Base-by-base conservation (phyloP, 768 basidiomycete species). In the Pilatotrama ljubarskyi region DNA sequence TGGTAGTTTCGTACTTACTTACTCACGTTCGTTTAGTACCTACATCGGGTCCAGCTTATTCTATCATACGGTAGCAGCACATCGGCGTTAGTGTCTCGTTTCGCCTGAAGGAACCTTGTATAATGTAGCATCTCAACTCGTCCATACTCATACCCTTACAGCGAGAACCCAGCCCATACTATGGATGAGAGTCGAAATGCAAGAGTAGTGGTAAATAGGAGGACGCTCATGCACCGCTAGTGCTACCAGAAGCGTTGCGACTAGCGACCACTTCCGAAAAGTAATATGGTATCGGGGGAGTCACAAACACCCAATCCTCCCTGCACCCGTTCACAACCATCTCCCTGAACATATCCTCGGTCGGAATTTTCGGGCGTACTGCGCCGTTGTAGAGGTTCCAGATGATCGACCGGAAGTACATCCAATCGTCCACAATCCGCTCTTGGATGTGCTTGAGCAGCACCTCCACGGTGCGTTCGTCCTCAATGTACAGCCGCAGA, bases 401-500 rank as follows among this genome's bases (percentile, higher is more conserved):
- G 14, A 64, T 51, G 22, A 61, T 52, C n/a, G 56, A 43, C 64
- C 85, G 75, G 76, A 93, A 97, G 24, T 79, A 78, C 66, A 81
- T 78, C 73, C 95, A 97, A 35, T 82, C 83, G 51, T 90, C 86
- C 63, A 85, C 80, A 17, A 97, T 80, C 32, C 86, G 83, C 44
- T 89, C 90, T 71, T 86, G 78, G 24, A 91, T 79, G 63, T 95
- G 93, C 29, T 82, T 82, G 26, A 97, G 73, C 53, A 98, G 76
- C 8, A 98, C 88, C 2, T 77, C 77, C 32, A 90, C 90, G 5
- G 93, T 93, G 58, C 86, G 78, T 57, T 84, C 83, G 66, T 95
- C 90, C 66, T 88, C 86, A 8, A 99, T 80, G 71, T 95, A 98
- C 58, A 92, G 66, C 67, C 82, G 77, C 69, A 97, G 73, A 55